A percentile compares a stretch with the other conserved stretches of the same genome.
phyloP scores from a whole-genome alignment of 2,329 filamentous ascomycete genomes.

The Ilyonectria robusta region DNA sequence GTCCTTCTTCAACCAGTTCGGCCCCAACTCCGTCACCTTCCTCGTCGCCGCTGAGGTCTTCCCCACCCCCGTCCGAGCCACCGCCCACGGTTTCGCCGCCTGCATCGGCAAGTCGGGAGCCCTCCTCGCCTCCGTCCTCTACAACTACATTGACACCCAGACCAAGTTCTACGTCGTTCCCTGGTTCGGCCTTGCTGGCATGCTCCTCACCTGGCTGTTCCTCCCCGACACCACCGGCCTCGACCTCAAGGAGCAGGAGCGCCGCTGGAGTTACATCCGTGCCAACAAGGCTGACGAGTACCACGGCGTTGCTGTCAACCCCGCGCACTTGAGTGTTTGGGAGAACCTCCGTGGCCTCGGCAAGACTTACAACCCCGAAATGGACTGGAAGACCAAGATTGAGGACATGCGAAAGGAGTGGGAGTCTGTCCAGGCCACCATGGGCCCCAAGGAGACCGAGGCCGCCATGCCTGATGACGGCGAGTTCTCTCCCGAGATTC shows the following conservation, averaged over 20 bases:
- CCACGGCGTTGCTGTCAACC: slow-evolving; percentile 93
- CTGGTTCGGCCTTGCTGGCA: slow-evolving; percentile 93
- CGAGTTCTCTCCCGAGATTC: slow-evolving; percentile 67
- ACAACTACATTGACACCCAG: slow-evolving; percentile 92
- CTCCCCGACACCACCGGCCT: slow-evolving; percentile 97
- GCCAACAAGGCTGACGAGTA: slow-evolving; percentile 84
- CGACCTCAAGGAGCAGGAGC: slow-evolving; percentile 97
- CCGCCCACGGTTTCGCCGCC: slow-evolving; percentile 95
- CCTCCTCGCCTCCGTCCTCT: slow-evolving; percentile 87
- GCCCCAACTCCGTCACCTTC: slow-evolving; percentile 97
- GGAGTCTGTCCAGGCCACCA: slow-evolving; percentile 65
- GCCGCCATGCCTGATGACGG: slow-evolving; percentile 61
- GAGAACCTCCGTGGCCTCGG: slow-evolving; percentile 84
- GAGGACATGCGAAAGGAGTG: slow-evolving; percentile 81
- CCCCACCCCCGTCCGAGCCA: slow-evolving; percentile 92
- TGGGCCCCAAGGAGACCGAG: slow-evolving; percentile 64
- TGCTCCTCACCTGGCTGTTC: slow-evolving; percentile 86
- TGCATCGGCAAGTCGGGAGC: slow-evolving; percentile 91
- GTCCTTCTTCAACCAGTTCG: slow-evolving; percentile 99
- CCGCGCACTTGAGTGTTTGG: slow-evolving; percentile 89
- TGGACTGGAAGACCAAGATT: slow-evolving; percentile 88
- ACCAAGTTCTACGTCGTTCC: slow-evolving; percentile 93
- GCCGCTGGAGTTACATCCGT: slow-evolving; percentile 90
- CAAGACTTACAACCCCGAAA: slow-evolving; percentile 86
- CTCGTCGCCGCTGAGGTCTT: slow-evolving; percentile 96